Conservation (phyloP, 768 basidiomycete species). For the Neoboletus magnificus region DNA sequence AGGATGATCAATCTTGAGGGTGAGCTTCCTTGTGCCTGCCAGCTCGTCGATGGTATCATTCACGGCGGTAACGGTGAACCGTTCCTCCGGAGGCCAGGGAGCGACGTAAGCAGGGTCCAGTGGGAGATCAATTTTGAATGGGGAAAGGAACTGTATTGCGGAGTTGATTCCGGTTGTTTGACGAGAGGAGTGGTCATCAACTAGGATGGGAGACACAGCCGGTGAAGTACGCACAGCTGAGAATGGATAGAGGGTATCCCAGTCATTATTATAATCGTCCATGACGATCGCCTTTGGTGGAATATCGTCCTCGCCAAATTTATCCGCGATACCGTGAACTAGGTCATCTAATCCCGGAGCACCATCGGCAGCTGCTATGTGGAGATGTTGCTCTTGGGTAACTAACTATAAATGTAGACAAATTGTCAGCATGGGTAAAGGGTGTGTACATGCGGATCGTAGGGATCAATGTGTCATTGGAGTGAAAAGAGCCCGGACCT, state of each 20-base stretch:
- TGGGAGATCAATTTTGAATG: constrained; percentile 73
- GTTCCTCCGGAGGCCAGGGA: constrained; percentile 40
- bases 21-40: constrained; percentile 67
- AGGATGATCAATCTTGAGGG: constrained; percentile 69
- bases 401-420: constrained; percentile 49
- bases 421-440: background rate
- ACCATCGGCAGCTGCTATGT: constrained; percentile 79
- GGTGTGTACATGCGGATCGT: background rate
- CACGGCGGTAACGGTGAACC: constrained; percentile 54
- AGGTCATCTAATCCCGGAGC: constrained; percentile 72
- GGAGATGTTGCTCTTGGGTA: constrained; percentile 66
- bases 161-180: background rate
- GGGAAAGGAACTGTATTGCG: constrained; percentile 65
- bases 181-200: background rate
- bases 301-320: constrained; percentile 50
- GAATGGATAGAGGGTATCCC: constrained; percentile 85
- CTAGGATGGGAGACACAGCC: background rate
- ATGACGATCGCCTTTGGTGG: constrained; percentile 50
- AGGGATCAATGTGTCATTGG: background rate
- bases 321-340: constrained; percentile 53
- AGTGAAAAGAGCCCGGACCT: background rate
- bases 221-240: constrained; percentile 49
- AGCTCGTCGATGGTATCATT: constrained; percentile 52
- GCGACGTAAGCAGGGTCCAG: constrained; percentile 47
- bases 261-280: constrained; percentile 80